Base-by-base conservation (phyloP, 2,329 filamentous ascomycete species). In the Macrophomina tecta region DNA sequence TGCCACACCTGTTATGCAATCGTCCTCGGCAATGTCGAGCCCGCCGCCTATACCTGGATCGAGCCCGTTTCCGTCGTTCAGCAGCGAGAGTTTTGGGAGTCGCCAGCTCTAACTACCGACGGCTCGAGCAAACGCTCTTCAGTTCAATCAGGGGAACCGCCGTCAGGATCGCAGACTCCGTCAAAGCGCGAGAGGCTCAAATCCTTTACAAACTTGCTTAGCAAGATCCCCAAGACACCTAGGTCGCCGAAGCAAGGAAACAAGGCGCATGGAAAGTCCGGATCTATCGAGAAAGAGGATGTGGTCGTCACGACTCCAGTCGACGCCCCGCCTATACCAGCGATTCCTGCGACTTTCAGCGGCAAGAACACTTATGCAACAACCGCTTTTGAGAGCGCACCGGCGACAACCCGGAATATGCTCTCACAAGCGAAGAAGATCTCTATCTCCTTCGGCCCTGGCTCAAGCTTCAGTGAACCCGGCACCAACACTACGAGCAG, bases 261-360 rank as follows among this genome's bases (percentile, higher is more conserved):
- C 3, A 62, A 49, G 18, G 49, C 58, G 11, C 32, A 12, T n/a
- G n/a, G 46, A 3, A 49, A 38, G 5, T 38, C 3, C 4, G 40
- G 30, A 5, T 48, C 52, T 28, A 14, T 14, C 9, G 42, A 30
- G 7, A n/a, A n/a, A 7, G 30, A 48, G 9, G 28, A 49, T 6
- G 28, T 28, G 23, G 32, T 65, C 16, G 42, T 45, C 16, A 65
- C 42, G 16, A 65, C 63, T 5, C 63, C 63, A 5, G 9, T 28
- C 6, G 63, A 65, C 11, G 63, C 63, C 4, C 63, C 63, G 0
- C 63, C 63, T 7, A 30, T 65, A 3, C 63, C 63, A 8, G 32
- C 28, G 16, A 48, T 65, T 6, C 63, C 63, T 7, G 42, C 52
- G 28, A 30, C 40, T 2, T 65, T 49, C 53, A 49, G 51, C n/a